Evolutionary conservation across 805 yeast species (phyloP), one percentile per base, ranked within the genome.

Genomic region (Yamadazyma phyllophila): DNA sequence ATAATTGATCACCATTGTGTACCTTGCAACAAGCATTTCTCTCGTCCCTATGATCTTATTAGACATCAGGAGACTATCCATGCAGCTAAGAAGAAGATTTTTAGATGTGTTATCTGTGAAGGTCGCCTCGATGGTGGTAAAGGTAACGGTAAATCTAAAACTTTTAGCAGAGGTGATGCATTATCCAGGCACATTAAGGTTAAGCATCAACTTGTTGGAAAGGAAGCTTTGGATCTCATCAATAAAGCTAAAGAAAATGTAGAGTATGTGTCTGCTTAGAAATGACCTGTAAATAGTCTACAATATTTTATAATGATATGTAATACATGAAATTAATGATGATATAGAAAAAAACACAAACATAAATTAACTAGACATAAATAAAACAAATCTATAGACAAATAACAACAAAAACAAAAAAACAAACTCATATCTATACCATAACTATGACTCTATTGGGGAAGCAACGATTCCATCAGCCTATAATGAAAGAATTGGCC

Each of bases 191-290:
- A 71, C 53, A 70, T 71, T 50, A 82, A 95, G 57, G 92, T 90
- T 38, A 90, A 94, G 70, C 98, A 91, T 69, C 85, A 86, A 7
- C 66, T 83, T 44, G 75, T 73, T 34, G 85, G 85, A 33, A 67
- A 72, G 48, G 84, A 82, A 50, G 88, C 88, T n/a, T 73, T 79
- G 46, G 80, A 81, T 44, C 82, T 88, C 35, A 82, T 85, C 54
- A 82, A 83, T 56, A 82, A 76, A 55, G 94, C 94, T 7, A 86
- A 85, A 62, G 86, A 81, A 53, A 80, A 87, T 60, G 89, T 85
- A 42, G 92, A 85, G 63, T 86, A 76, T 56, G 66, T 71, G 26
- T 53, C 53, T 29, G 53, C 45, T 36, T 15, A 29, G 26, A 33
- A 33, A 7, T n/a, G 12, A 37, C 29, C 24, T 44, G 43, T 44